Percentiles rank a stretch among this genome's conserved stretches.
These are phyloP conservation scores for Carallia pectinifolia DNA, from an alignment of 345 rosid species.

Conservation along the genomic window DNA sequence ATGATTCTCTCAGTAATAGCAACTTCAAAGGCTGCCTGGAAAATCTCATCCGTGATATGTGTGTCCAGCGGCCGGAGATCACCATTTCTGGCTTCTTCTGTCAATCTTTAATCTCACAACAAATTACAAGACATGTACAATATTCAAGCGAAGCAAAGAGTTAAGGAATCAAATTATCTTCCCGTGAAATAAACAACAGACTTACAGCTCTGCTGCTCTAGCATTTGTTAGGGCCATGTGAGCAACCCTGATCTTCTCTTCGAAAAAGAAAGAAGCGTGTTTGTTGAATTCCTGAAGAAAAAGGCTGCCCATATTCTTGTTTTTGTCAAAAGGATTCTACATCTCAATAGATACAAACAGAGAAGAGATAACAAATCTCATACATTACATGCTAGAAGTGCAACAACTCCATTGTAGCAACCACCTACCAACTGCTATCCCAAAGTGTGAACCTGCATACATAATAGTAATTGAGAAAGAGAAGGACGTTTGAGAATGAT, in stretches of 20 bases:
- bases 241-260: constrained; percentile 73
- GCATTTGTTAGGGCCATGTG: constrained; percentile 69
- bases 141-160: not conserved
- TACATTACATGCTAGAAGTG: constrained; percentile 23
- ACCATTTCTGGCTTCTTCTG: constrained; percentile 70
- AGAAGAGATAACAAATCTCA: not conserved
- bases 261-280: constrained; percentile 79
- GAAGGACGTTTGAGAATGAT: no score
- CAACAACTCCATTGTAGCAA: constrained; percentile 50
- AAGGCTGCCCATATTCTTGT: constrained; percentile 20
- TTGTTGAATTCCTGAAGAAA: constrained; percentile 22
- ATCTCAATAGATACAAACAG: not conserved
- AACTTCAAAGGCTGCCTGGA: constrained; percentile 76
- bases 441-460: no score
- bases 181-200: not conserved
- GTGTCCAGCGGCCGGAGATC: constrained; percentile 47
- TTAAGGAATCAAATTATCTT: no score
- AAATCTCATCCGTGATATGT: constrained; percentile 44
- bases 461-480: no score
- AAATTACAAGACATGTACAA: not conserved
- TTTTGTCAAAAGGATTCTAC: constrained; percentile 21
- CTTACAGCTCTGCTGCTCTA: constrained; percentile 62
- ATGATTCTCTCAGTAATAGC: constrained; percentile 72
- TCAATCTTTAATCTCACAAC: constrained; percentile 34
- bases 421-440: not conserved